These are phyloP conservation scores for Pichia cephalocereana DNA, from an alignment of 805 yeast species.

Conservation along the genomic window DNA sequence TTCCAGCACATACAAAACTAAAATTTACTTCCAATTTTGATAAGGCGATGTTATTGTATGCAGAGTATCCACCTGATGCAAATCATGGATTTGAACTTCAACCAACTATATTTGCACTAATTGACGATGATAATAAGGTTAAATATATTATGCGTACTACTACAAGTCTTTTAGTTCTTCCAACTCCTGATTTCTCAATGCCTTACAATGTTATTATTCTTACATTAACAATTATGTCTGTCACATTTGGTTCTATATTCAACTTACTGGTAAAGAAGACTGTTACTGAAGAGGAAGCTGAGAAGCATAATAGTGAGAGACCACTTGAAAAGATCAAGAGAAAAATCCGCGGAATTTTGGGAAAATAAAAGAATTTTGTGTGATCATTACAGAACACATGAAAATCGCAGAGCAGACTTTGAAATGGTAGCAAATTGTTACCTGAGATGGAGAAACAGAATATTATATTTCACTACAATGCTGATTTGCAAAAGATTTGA, in stretches of 20 bases:
- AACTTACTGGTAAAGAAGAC: constrained; percentile 68
- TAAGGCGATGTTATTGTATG: constrained; percentile 70
- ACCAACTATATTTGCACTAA: constrained; percentile 70
- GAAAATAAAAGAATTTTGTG: neutral
- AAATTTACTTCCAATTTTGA: constrained; percentile 73
- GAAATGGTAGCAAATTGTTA: too few relatives aligned
- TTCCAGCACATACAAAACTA: constrained; percentile 59
- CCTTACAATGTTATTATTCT: constrained; percentile 94
- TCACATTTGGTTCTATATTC: constrained; percentile 81
- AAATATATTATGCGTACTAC: constrained; percentile 64
- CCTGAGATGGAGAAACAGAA: too few relatives aligned
- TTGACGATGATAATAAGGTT: constrained; percentile 20
- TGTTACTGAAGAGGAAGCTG: constrained; percentile 67
- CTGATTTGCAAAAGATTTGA: too few relatives aligned
- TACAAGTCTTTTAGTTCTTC: constrained; percentile 75
- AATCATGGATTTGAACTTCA: constrained; percentile 95
- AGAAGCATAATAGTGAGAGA: constrained; percentile 17
- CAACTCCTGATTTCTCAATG: constrained; percentile 98
- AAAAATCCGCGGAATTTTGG: constrained; percentile 3
- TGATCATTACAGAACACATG: too few relatives aligned
- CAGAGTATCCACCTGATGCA: constrained; percentile 99
- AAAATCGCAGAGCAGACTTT: neutral
- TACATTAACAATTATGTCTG: constrained; percentile 87
- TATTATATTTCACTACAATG: too few relatives aligned
- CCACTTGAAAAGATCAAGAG: constrained; percentile 11